Evolutionary conservation across 805 yeast genomes (phyloP).

Genomic region (Teunomyces pallodes): DNA sequence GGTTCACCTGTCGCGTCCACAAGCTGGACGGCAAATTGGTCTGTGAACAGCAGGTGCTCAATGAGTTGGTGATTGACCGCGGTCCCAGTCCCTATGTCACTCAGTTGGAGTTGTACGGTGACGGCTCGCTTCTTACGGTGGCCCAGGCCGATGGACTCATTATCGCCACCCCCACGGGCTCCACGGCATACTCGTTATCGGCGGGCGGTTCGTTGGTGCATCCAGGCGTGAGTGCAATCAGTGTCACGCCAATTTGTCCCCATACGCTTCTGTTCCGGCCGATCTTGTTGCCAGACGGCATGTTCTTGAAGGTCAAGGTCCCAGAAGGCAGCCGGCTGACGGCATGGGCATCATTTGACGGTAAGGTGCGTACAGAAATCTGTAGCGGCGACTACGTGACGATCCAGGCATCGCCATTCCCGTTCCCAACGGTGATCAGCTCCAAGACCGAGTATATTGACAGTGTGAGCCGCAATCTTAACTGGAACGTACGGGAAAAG

Average conservation of each 20-base stretch:
- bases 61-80: constrained; percentile 87
- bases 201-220: constrained; percentile 96
- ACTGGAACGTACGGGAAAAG: constrained; percentile 90
- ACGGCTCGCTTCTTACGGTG: constrained; percentile 77
- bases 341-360: constrained; percentile 97
- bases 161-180: constrained; percentile 92
- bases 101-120: constrained; percentile 85
- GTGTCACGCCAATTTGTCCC: constrained; percentile 95
- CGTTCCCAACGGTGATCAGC: constrained; percentile 88
- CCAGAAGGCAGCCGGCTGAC: constrained; percentile 78
- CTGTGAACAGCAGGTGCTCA: constrained; percentile 74
- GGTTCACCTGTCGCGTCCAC: constrained; percentile 77
- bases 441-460: constrained; percentile 77
- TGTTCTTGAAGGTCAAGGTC: constrained; percentile 77
- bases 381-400: constrained; percentile 81
- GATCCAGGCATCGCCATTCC: constrained; percentile 81
- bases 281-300: constrained; percentile 88
- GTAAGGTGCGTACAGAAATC: constrained; percentile 81
- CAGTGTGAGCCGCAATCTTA: constrained; percentile 77
- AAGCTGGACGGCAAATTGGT: constrained; percentile 50
- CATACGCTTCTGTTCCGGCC: constrained; percentile 94
- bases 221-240: constrained; percentile 88
- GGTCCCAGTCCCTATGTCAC: constrained; percentile 94
- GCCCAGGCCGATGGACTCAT: constrained; percentile 95
- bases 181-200: constrained; percentile 91